Evolutionary conservation across 352 stramenopile species (phyloP), one percentile per base, ranked within the genome.

Genomic region (Pythium guiyangense): DNA sequence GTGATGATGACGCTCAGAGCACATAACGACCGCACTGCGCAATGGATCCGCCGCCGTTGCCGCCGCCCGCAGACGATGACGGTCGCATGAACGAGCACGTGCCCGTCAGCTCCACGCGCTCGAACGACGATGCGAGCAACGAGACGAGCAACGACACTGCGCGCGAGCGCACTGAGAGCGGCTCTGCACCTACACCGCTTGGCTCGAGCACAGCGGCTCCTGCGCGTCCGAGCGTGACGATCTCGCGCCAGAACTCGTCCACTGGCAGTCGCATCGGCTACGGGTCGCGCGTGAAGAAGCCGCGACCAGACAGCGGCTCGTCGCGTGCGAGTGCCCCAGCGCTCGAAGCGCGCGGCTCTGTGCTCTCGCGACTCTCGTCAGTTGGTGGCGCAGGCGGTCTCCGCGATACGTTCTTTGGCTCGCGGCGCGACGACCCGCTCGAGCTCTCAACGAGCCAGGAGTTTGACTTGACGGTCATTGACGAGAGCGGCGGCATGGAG

Each of bases 391-490:
- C n/a, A 11, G 49, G 49, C 12, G 67, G 60, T 1, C 43, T 92
- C 17, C 62, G 81, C 12, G 78, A 92, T 34, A 86, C 77, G 29
- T 85, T 91, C 59, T 90, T 92, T 52, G 77, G 77, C 15, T 64
- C 20, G 10, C 43, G 51, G 1, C 62, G 60, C 0, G 56, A 66
- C 10, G 81, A 92, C 44, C 77, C 81, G 26, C 59, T 92, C 29
- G 64, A 86, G 20, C 63, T 87, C n/a, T 87, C 79, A 5, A 67
- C 78, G 0, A 68, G 77, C 27, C 77, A 89, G 44, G 81, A 92
- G 53, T 90, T 92, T 52, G 73, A 88, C 18, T 60, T 92, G 34
- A 82, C 81, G 5, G 68, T 92, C 47, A 92, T 92, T 52, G 77
- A 92, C 57, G 81, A 92, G 53, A 75, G 72, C 44, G 81, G 81